Evolutionary conservation across 352 stramenopile genomes (phyloP).

Genomic region (Peronosclerospora sorghi): DNA sequence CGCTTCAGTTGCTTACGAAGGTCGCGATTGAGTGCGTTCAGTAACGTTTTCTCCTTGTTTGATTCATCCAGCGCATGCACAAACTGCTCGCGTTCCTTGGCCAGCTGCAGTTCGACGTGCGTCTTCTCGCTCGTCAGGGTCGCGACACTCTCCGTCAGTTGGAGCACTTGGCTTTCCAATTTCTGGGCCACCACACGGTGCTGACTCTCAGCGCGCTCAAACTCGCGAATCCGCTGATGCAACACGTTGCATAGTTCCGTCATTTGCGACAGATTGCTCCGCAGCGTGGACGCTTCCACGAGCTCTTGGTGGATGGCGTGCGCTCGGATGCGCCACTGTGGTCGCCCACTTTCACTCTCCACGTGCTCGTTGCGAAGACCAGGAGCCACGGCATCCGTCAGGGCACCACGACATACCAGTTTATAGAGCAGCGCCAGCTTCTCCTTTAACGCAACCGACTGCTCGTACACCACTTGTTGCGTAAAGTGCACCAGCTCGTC

Average conservation of each 20-base stretch:
- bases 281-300: too few relatives aligned
- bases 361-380: too few relatives aligned
- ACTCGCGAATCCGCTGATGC: too few relatives aligned
- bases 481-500: constrained; percentile 37
- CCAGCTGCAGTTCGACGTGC: constrained; percentile 45
- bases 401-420: constrained; percentile 62
- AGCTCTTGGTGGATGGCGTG: too few relatives aligned
- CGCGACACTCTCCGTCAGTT: constrained; percentile 30
- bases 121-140: constrained; percentile 29
- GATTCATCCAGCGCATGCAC: constrained; percentile 59
- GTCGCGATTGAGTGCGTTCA: constrained; percentile 62
- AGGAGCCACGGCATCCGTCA: too few relatives aligned
- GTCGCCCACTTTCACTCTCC: too few relatives aligned
- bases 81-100: constrained; percentile 67
- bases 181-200: constrained; percentile 72
- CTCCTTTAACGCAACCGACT: constrained; percentile 50
- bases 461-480: constrained; percentile 30
- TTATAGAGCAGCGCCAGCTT: constrained; percentile 58
- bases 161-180: constrained; percentile 59
- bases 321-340: too few relatives aligned
- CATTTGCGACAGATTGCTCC: too few relatives aligned
- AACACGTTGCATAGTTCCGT: too few relatives aligned
- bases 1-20: constrained; percentile 75
- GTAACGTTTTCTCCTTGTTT: constrained; percentile 68
- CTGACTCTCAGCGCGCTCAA: constrained; percentile 64